phyloP scores from a whole-genome alignment of 176 grass and related monocot species.

The Calamus simplicifolius region DNA sequence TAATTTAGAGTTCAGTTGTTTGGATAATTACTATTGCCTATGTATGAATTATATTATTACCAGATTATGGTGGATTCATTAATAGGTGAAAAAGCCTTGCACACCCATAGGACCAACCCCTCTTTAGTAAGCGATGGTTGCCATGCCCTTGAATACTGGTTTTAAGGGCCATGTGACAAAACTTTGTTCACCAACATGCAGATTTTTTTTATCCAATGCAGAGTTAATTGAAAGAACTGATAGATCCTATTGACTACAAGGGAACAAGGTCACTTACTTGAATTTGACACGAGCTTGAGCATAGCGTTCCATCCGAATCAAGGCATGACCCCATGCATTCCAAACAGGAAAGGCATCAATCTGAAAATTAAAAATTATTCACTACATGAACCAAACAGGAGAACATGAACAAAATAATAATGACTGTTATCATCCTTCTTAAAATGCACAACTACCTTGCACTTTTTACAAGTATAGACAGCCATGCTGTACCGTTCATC shows the following conservation, averaged over 20 bases:
- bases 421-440: neutral
- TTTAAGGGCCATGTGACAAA: no score
- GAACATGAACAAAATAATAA: slow-evolving; percentile 18
- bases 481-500: slow-evolving; percentile 94
- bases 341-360: slow-evolving; percentile 87
- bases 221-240: no score
- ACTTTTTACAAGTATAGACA: slow-evolving; percentile 97
- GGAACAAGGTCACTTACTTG: slow-evolving; percentile 45
- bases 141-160: no score
- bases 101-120: no score
- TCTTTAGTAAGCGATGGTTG: no score
- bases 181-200: no score
- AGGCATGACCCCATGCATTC: slow-evolving; percentile 95
- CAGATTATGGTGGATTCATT: no score
- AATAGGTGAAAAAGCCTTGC: no score
- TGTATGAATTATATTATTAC: no score
- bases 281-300: slow-evolving; percentile 98
- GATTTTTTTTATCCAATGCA: no score
- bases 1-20: no score
- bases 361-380: slow-evolving; percentile 39
- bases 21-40: no score
- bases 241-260: neutral
- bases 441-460: slow-evolving; percentile 61
- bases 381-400: slow-evolving; percentile 6
- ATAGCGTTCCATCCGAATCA: slow-evolving; percentile 91